Percentiles rank a stretch among this genome's conserved stretches.
phyloP scores from a whole-genome alignment of 208 protist species.

The Wallacemonas sp. region DNA sequence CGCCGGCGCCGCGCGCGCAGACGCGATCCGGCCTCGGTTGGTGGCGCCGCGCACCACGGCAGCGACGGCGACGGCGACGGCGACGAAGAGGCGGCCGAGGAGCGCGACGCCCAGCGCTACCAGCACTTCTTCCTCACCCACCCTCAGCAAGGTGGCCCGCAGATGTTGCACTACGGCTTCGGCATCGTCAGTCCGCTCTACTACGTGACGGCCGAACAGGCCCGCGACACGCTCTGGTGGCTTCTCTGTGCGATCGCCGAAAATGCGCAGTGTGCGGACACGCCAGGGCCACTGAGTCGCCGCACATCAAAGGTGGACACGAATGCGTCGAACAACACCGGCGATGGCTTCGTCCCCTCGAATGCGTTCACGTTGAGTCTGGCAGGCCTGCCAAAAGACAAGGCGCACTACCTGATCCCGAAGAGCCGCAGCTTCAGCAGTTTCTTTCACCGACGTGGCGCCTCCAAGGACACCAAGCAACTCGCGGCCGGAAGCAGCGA shows the following conservation, averaged over 20 bases:
- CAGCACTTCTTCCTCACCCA: conserved; percentile 34
- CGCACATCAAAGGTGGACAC: not conserved
- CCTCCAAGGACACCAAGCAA: not conserved
- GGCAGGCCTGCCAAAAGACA: conserved; percentile 3
- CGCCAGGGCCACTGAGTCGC: not conserved
- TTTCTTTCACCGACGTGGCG: not conserved
- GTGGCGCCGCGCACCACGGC: not conserved
- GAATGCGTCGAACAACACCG: not conserved
- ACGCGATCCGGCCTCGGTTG: not conserved
- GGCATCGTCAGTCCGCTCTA: conserved; percentile 37
- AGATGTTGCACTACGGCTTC: conserved; percentile 36
- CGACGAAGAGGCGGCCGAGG: conserved; percentile 10
- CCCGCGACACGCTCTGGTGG: conserved; percentile 59
- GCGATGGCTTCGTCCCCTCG: not conserved
- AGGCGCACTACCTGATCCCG: conserved; percentile 18
- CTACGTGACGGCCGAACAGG: conserved; percentile 52
- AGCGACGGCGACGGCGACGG: conserved; percentile 2
- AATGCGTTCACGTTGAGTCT: conserved; percentile 7
- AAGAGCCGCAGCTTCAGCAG: conserved; percentile 11
- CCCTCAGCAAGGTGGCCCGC: conserved; percentile 1
- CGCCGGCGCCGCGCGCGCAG: not conserved
- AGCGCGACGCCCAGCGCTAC: conserved; percentile 20
- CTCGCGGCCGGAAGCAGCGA: not conserved
- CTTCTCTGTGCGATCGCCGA: conserved; percentile 53
- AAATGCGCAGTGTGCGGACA: conserved; percentile 25